phyloP scores from a whole-genome alignment of 768 basidiomycete genomes.

The Suillus paluster region DNA sequence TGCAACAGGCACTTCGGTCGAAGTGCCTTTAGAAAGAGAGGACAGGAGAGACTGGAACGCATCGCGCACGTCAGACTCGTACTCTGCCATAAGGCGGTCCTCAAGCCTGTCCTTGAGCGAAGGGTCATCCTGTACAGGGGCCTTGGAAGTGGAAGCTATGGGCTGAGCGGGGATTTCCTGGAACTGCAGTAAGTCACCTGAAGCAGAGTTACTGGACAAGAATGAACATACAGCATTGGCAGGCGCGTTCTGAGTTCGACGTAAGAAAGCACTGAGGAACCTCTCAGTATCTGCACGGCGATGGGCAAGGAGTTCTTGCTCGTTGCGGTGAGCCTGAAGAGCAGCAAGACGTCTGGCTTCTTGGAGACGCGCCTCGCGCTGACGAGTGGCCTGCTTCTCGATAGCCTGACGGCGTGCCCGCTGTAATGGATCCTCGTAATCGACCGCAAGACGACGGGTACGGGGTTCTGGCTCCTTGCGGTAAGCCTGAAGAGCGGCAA shows the following conservation, averaged over 20 bases:
- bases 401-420: neutral
- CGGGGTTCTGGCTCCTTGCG: neutral
- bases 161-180: neutral
- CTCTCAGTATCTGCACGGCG: neutral
- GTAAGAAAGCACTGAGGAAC: neutral
- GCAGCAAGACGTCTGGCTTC: neutral
- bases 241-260: neutral
- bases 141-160: neutral
- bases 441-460: no score
- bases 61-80: slow-evolving; percentile 10
- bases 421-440: neutral
- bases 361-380: neutral
- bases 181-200: neutral
- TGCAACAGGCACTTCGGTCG: neutral
- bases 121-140: neutral
- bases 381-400: neutral
- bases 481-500: neutral
- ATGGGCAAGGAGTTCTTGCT: neutral
- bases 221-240: slow-evolving; percentile 5
- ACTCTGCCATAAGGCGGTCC: slow-evolving; percentile 5
- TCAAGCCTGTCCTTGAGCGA: neutral
- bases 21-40: neutral
- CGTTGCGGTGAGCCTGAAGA: neutral
- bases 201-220: neutral
- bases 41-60: slow-evolving; percentile 2